A percentile compares a stretch with the other conserved stretches of the same genome.
Evolutionary conservation across 345 rosid genomes (phyloP).

Genomic region (Euphorbia lathyris): DNA sequence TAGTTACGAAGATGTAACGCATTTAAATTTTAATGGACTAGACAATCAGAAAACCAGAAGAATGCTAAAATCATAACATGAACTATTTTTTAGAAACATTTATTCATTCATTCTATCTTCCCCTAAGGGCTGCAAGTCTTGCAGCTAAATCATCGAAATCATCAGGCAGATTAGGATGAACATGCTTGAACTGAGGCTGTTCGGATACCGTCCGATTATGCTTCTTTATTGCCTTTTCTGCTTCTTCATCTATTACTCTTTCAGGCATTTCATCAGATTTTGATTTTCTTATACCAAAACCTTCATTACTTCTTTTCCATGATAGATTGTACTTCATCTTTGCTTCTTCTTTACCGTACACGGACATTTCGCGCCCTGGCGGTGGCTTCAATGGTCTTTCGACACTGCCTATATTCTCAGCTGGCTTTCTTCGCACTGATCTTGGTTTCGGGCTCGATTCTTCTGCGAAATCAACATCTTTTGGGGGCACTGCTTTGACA

Average conservation of each 20-base stretch:
- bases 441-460: constrained; percentile 54
- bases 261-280: constrained; percentile 34
- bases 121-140: constrained; percentile 40
- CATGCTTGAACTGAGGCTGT: constrained; percentile 33
- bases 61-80: neutral
- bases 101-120: constrained; percentile 13
- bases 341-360: constrained; percentile 18
- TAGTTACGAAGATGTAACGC: neutral
- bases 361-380: constrained; percentile 4
- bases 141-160: constrained; percentile 53
- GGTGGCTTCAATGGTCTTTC: constrained; percentile 25
- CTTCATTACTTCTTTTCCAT: constrained; percentile 10
- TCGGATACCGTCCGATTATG: constrained; percentile 35
- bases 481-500: constrained; percentile 23
- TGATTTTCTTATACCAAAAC: constrained; percentile 3
- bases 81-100: neutral
- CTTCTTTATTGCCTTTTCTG: constrained; percentile 5
- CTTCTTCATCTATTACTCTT: constrained; percentile 14
- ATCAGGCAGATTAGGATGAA: constrained; percentile 59
- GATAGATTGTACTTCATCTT: constrained; percentile 30
- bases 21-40: neutral
- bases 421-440: constrained; percentile 54
- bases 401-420: constrained; percentile 1
- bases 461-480: constrained; percentile 19
- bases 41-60: neutral